Evolutionary conservation across 1,139 yeast species (phyloP).

Genomic region (Yamadazyma epiphylla): DNA sequence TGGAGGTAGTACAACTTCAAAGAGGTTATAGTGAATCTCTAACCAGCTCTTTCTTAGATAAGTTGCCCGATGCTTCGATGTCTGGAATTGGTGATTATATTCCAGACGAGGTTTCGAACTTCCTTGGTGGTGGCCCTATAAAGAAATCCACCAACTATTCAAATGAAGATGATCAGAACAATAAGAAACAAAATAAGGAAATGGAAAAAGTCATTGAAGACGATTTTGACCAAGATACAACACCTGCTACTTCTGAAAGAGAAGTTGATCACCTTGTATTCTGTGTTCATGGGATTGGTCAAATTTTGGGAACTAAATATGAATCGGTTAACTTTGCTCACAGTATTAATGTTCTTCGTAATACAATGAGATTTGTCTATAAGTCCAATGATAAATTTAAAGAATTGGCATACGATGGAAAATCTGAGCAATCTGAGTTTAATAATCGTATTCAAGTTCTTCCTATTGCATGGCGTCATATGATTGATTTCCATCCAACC

Average conservation of each 20-base stretch:
- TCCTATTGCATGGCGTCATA: conserved; percentile 78
- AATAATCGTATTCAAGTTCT: conserved; percentile 71
- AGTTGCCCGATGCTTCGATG: conserved; percentile 23
- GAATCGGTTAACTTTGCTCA: conserved; percentile 86
- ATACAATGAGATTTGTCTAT: conserved; percentile 57
- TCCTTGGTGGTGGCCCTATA: conserved; percentile 10
- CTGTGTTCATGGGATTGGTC: conserved; percentile 94
- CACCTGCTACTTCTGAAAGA: conserved; percentile 36
- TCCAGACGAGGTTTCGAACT: conserved; percentile 24
- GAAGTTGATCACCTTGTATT: conserved; percentile 75
- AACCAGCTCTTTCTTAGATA: conserved; percentile 24
- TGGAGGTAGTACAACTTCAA: conserved; percentile 34
- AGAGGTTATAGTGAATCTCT: conserved; percentile 36
- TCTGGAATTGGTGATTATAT: conserved; percentile 29
- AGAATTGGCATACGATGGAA: conserved; percentile 27
- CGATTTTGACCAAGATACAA: conserved; percentile 45
- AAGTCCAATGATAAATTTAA: conserved; percentile 41
- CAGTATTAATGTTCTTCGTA: conserved; percentile 69
- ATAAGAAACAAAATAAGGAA: conserved; percentile 15
- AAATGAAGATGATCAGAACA: conserved; percentile 8
- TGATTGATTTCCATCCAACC: conserved; percentile 57
- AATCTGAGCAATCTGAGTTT: conserved; percentile 14
- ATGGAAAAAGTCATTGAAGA: conserved; percentile 47
- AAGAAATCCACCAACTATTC: conserved; percentile 11
- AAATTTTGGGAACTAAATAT: conserved; percentile 72